Base-by-base conservation (phyloP, 2,329 filamentous ascomycete genomes). In the Daldinia sp. region DNA sequence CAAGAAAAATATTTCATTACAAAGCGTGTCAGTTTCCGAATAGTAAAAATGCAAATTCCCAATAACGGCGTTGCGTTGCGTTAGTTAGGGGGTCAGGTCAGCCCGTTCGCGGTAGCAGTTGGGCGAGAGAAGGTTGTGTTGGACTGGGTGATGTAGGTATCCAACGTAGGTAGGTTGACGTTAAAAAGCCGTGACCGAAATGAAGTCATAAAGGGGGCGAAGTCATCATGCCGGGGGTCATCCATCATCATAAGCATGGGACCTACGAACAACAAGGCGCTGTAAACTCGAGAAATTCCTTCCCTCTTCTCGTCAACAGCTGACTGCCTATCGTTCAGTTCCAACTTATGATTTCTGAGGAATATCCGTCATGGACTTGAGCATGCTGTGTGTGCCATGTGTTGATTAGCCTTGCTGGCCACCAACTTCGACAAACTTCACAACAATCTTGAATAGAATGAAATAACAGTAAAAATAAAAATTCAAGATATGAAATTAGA, bases 361-460 rank as follows among this genome's bases (percentile, higher is more conserved):
- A 46, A 71, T 71, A 60, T 79, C 69, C 35, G 76, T 76, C 66
- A 81, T 78, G 26, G 79, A 78, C 69, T 79, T 77, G 57, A 80
- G 77, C 75, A 80, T 80, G 42, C 78, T 80, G 46, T 12, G 26
- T 35, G 33, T 35, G 20, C n/a, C 18, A 23, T 39, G 37, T 33
- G 20, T 28, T 12, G 50, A 60, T 77, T 66, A 74, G 72, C 63
- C 59, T 60, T 60, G 20, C 57, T 54, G 30, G 15, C 46, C 42
- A 46, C 50, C 12, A 20, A 15, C n/a, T 23, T 23, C 20, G 20
- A 23, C 20, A 23, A 59, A 7, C 20, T 12, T 18, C n/a, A 54
- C 37, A 56, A 15, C n/a, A n/a, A 26, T 53, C 13, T 55, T 26
- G 20, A 33, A 35, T n/a, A 39, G 26, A 35, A 3, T 60, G n/a